Conservation (phyloP, 2,329 filamentous ascomycete genomes). For the Sclerotinia subarctica region DNA sequence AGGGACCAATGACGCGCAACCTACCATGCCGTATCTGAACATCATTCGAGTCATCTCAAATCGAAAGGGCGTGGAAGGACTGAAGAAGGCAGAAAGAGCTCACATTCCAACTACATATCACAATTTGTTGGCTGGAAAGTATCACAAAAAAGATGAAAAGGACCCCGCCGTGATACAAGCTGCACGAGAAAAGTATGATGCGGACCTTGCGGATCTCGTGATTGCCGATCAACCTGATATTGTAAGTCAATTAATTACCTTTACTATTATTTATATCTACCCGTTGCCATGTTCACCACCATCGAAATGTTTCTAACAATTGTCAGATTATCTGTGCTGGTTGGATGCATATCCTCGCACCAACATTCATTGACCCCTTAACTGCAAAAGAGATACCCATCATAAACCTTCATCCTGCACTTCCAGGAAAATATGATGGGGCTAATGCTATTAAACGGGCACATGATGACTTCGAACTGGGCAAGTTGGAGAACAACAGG, state of each 20-base stretch:
- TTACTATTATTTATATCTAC: not conserved
- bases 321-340: slow-evolving; percentile 58
- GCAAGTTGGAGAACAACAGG: slow-evolving; percentile 60
- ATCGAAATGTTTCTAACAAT: not conserved
- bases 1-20: slow-evolving; percentile 31
- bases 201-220: slow-evolving; percentile 61
- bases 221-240: slow-evolving; percentile 49
- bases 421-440: slow-evolving; percentile 71
- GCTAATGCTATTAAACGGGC: slow-evolving; percentile 75
- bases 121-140: slow-evolving; percentile 58
- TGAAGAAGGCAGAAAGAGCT: slow-evolving; percentile 57
- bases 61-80: slow-evolving; percentile 61
- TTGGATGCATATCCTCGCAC: slow-evolving; percentile 68
- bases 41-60: slow-evolving; percentile 65
- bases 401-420: slow-evolving; percentile 67
- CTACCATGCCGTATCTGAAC: slow-evolving; percentile 45
- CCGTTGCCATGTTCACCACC: not conserved
- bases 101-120: slow-evolving; percentile 63
- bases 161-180: slow-evolving; percentile 44
- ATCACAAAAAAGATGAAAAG: slow-evolving; percentile 36
- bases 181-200: slow-evolving; percentile 61
- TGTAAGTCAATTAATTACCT: slow-evolving; percentile 35
- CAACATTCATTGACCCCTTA: slow-evolving; percentile 59
- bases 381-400: slow-evolving; percentile 52
- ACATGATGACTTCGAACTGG: slow-evolving; percentile 65